Percentiles rank a stretch among this genome's conserved stretches.
Conservation (phyloP, 164 flowering plant species). For the Saururus chinensis region DNA sequence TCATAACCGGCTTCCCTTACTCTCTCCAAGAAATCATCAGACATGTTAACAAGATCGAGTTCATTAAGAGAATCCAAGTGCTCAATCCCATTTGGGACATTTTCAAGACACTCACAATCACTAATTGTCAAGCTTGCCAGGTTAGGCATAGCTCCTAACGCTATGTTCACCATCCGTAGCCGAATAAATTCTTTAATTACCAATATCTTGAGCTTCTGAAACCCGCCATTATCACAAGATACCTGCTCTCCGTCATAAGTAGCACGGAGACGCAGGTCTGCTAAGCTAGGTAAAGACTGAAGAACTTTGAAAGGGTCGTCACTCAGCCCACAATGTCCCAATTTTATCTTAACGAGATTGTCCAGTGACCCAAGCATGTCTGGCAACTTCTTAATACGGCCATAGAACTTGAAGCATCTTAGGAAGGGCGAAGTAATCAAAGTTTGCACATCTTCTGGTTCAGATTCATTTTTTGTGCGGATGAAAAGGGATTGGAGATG, state of each 20-base stretch:
- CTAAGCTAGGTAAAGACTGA: slow-evolving; percentile 1
- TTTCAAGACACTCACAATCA: background rate
- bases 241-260: slow-evolving; percentile 19
- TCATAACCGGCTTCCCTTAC: background rate
- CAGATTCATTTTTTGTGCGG: background rate
- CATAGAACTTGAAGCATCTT: background rate
- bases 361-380: slow-evolving; percentile 1
- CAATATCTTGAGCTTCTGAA: slow-evolving; percentile 24
- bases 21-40: background rate
- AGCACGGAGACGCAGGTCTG: slow-evolving; percentile 16
- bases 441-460: slow-evolving; percentile 2
- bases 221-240: slow-evolving; percentile 14
- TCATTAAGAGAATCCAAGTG: background rate
- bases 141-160: slow-evolving; percentile 26
- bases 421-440: background rate
- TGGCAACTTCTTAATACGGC: background rate
- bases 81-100: background rate
- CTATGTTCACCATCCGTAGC: slow-evolving; percentile 1
- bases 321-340: background rate
- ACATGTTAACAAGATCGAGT: background rate
- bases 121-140: background rate
- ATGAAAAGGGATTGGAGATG: background rate
- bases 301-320: slow-evolving; percentile 1
- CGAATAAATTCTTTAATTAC: background rate
- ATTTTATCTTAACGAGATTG: background rate